Percentiles rank a stretch among this genome's conserved stretches.
phyloP scores from a whole-genome alignment of 768 basidiomycete genomes.

The Hericium coralloides region DNA sequence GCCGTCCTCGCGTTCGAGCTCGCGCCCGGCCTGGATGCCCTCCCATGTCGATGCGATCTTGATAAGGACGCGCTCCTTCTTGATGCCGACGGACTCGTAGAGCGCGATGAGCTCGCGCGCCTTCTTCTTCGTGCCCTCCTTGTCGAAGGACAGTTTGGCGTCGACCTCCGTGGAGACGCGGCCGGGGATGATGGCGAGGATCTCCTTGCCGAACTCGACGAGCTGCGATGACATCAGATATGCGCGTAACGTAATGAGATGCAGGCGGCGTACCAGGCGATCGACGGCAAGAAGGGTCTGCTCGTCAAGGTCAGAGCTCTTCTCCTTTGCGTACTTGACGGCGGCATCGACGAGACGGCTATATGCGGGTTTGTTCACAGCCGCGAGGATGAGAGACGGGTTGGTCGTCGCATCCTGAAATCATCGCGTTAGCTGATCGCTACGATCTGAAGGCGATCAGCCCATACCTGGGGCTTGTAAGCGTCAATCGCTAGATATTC shows the following conservation, averaged over 20 bases:
- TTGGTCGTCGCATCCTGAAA: slow-evolving; percentile 93
- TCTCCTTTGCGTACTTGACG: slow-evolving; percentile 64
- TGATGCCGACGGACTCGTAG: slow-evolving; percentile 90
- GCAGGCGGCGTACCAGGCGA: slow-evolving; percentile 62
- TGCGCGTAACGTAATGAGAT: neutral
- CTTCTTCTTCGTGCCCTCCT: slow-evolving; percentile 85
- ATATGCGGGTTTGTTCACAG: slow-evolving; percentile 86
- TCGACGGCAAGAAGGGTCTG: slow-evolving; percentile 80
- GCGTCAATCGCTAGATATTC: slow-evolving; percentile 70
- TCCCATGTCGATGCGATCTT: slow-evolving; percentile 99
- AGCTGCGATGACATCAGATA: slow-evolving; percentile 41
- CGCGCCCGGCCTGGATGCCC: slow-evolving; percentile 97
- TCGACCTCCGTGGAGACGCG: slow-evolving; percentile 99
- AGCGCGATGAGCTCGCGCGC: slow-evolving; percentile 86
- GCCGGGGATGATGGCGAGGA: slow-evolving; percentile 91
- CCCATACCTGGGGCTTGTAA: slow-evolving; percentile 84
- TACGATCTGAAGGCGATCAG: neutral
- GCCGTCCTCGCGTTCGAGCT: slow-evolving; percentile 84
- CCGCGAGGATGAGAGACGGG: slow-evolving; percentile 90
- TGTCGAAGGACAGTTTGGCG: slow-evolving; percentile 95
- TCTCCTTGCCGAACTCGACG: slow-evolving; percentile 96
- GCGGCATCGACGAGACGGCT: slow-evolving; percentile 70
- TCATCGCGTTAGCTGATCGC: slow-evolving; percentile 2
- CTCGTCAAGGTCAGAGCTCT: slow-evolving; percentile 68
- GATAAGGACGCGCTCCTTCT: slow-evolving; percentile 92